Base-by-base conservation (phyloP, 164 flowering plant species). In the Stephania japonica region DNA sequence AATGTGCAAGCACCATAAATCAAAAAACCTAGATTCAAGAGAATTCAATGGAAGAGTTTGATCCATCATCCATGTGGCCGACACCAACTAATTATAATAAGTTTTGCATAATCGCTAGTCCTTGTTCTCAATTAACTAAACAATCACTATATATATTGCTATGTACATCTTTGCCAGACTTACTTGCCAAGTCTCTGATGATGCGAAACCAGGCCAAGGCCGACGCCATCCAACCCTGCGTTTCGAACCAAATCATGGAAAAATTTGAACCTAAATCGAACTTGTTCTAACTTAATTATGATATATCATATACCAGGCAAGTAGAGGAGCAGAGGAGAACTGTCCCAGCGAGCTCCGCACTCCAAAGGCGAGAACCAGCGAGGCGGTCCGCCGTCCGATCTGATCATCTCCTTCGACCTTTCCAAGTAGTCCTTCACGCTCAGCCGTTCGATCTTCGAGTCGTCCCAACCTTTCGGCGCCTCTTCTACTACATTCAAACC, bases 361-460 rank as follows among this genome's bases (percentile, higher is more conserved):
- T 87, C 90, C 78, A 87, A 42, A 0, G 88, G 93, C 42, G 91
- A 84, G 73, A 89, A 89, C 91, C 93, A 89, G 7, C 93, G 83
- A 14, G 93, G 89, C 69, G 89, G 88, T 42, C 90, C 92, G 26
- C 84, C 87, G 73, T 84, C 87, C 7, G 85, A 73, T 79, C 67
- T 79, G 69, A 85, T 79, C 47, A 85, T 42, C 25, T 81, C 84
- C 73, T 73, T 82, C 14, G 85, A 53, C 43, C 75, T 71, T 21
- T 83, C 85, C 5, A 88, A 75, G 69, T 74, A 88, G 61, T 86
- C 89, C 74, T 74, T 81, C 70, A 83, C 75, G 5, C 79, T 81
- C 76, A 73, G 44, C 44, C 53, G 44, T 69, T 76, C 76, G 53
- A 67, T 26, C 81, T 64, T 74, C 43, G 67, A 16, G 9, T 68